Percentiles rank a stretch among this genome's conserved stretches.
Evolutionary conservation across 805 yeast genomes (phyloP).

Genomic region (Candida coquimbonensis): DNA sequence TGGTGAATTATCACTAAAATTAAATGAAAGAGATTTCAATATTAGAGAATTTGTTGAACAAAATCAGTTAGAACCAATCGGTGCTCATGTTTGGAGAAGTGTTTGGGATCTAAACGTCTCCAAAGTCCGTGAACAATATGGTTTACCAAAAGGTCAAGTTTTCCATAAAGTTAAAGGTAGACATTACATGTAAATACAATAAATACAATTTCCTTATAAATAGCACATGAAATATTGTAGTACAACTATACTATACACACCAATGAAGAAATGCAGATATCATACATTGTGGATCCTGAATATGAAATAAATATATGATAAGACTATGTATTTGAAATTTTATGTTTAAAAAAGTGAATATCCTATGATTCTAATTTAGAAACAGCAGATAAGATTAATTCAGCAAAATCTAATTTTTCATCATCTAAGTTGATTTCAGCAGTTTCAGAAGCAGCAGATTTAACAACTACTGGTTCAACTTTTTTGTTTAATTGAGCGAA

Average conservation of each 20-base stretch:
- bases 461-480: slow-evolving; percentile 29
- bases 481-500: slow-evolving; percentile 59
- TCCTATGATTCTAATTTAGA: slow-evolving; percentile 37
- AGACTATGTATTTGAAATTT: background rate
- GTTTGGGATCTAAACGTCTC: slow-evolving; percentile 71
- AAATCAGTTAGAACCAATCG: slow-evolving; percentile 64
- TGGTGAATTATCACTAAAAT: slow-evolving; percentile 14
- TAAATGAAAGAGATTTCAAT: slow-evolving; percentile 46
- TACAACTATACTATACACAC: too few species aligned
- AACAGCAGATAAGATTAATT: slow-evolving; percentile 58
- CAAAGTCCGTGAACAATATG: slow-evolving; percentile 62
- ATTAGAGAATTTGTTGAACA: slow-evolving; percentile 59
- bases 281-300: background rate
- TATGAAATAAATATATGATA: slow-evolving; percentile 7
- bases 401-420: slow-evolving; percentile 82
- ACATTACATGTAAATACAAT: slow-evolving; percentile 10
- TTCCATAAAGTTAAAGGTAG: slow-evolving; percentile 37
- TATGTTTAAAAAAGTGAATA: too few species aligned
- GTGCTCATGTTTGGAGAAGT: slow-evolving; percentile 90
- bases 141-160: slow-evolving; percentile 68
- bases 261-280: background rate
- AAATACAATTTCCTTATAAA: background rate
- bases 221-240: background rate
- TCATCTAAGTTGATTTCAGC: slow-evolving; percentile 71
- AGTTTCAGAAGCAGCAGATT: slow-evolving; percentile 25